These are phyloP conservation scores for Cryptosporidium felis DNA, from an alignment of 169 alveolate species.

Conservation along the genomic window DNA sequence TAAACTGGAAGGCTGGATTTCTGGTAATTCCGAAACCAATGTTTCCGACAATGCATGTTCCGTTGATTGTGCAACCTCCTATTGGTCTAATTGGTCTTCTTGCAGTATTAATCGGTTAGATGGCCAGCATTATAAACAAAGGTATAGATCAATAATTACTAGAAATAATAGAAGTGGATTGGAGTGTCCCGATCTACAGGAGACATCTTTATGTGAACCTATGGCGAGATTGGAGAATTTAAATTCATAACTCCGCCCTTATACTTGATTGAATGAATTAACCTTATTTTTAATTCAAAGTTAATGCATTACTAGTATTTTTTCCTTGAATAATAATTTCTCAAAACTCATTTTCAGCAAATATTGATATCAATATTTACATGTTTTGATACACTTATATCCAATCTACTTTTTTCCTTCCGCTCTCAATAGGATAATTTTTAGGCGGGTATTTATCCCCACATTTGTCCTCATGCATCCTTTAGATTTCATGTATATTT, in stretches of 20 bases:
- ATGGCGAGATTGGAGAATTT: no score
- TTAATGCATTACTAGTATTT: no score
- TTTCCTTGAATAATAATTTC: no score
- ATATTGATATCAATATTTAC: no score
- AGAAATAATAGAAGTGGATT: background rate
- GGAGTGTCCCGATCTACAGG: conserved; percentile 58
- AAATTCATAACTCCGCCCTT: no score
- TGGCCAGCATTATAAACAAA: background rate
- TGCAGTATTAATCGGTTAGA: background rate
- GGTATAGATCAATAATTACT: conserved; percentile 38
- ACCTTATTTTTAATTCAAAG: no score
- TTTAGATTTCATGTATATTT: conserved; percentile 27
- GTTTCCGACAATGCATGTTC: conserved; percentile 20
- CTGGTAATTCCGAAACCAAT: conserved; percentile 41
- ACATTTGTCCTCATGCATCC: conserved; percentile 72
- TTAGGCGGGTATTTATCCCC: conserved; percentile 68
- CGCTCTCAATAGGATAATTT: no score
- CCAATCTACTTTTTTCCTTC: no score
- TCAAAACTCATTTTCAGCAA: no score
- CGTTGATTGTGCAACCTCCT: conserved; percentile 38
- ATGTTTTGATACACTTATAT: no score
- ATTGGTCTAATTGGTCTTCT: conserved; percentile 56
- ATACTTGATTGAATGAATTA: no score
- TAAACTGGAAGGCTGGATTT: conserved; percentile 53
- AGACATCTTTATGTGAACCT: conserved; percentile 8